A percentile compares a stretch with the other conserved stretches of the same genome.
phyloP scores from a whole-genome alignment of 495 filamentous ascomycete species.

The Podospora pseudocomata region DNA sequence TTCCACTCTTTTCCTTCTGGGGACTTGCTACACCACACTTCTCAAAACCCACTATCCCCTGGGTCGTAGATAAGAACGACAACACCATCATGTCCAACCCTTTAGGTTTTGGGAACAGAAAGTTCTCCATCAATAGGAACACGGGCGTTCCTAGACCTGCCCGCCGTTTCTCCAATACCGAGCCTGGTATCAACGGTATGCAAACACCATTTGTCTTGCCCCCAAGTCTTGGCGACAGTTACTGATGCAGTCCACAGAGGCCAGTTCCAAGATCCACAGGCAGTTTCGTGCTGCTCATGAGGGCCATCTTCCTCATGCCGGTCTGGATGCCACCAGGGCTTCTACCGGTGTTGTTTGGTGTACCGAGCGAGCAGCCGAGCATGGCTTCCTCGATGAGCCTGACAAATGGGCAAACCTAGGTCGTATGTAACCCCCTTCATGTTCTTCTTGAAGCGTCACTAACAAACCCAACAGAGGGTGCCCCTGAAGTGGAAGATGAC shows the following conservation, averaged over 20 bases:
- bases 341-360: conserved; percentile 86
- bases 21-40: neutral
- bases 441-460: neutral
- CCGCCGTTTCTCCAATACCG: conserved; percentile 52
- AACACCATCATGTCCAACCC: conserved; percentile 34
- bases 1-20: neutral
- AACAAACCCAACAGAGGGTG: conserved; percentile 54
- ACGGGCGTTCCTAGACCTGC: conserved; percentile 48
- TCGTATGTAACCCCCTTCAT: conserved; percentile 34
- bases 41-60: neutral
- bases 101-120: conserved; percentile 44
- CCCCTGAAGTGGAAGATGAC: conserved; percentile 85
- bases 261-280: conserved; percentile 72
- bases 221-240: conserved; percentile 10
- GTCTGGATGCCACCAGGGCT: conserved; percentile 78
- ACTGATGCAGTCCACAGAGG: conserved; percentile 48
- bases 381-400: conserved; percentile 79
- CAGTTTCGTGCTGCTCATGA: conserved; percentile 84
- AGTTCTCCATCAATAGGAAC: conserved; percentile 57
- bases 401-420: conserved; percentile 87
- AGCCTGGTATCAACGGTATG: conserved; percentile 48
- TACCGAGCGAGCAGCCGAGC: conserved; percentile 73
- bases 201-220: neutral
- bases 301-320: conserved; percentile 84
- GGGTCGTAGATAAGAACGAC: neutral